Evolutionary conservation across 768 basidiomycete genomes (phyloP), one percentile per base, ranked within the genome.

Genomic region (Suillus subalutaceus): DNA sequence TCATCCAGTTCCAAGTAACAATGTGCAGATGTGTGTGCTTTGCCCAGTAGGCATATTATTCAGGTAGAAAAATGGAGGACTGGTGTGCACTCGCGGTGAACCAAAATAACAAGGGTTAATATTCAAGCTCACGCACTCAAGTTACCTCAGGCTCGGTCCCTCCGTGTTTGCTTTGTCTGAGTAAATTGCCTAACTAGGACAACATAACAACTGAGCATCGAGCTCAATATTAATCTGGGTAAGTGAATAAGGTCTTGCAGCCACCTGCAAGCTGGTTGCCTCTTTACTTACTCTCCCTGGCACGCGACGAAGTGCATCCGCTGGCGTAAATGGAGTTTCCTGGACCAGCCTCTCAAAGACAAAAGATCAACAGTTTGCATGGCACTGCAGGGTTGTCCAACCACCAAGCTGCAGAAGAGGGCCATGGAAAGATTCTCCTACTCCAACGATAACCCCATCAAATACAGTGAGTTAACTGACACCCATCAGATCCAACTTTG

Each of bases 111-210:
- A 4, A 52, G 15, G 50, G 13, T 26, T 26, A 26, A 26, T 26
- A 26, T 26, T 52, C 15, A 26, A 26, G 15, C 46, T 43, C 41
- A 26, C 26, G 26, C 44, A n/a, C 26, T 26, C 26, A 26, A 26
- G 26, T 26, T 26, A 26, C 26, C 26, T 26, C 26, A 26, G n/a
- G n/a, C n/a, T n/a, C n/a, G 12, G 23, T 23, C 13, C 23, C 23
- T 23, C 46, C 9, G 9, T 18, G 30, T 53, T 30, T 53, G 53
- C 53, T n/a, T 35, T 18, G 55, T 32, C 32, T 55, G 55, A n/a
- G 20, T 32, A 32, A 55, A 58, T 38, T 59, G 16, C 58, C 58
- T 59, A 59, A 59, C 9, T 59, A 26, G 40, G 58, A 18, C 23
- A 18, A 59, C 6, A 44, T 43, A n/a, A 60, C 59, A 60, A 43